Percentiles rank a stretch among this genome's conserved stretches.
Evolutionary conservation across 768 basidiomycete genomes (phyloP).

Genomic region (Boletus rufocinnamomeus): DNA sequence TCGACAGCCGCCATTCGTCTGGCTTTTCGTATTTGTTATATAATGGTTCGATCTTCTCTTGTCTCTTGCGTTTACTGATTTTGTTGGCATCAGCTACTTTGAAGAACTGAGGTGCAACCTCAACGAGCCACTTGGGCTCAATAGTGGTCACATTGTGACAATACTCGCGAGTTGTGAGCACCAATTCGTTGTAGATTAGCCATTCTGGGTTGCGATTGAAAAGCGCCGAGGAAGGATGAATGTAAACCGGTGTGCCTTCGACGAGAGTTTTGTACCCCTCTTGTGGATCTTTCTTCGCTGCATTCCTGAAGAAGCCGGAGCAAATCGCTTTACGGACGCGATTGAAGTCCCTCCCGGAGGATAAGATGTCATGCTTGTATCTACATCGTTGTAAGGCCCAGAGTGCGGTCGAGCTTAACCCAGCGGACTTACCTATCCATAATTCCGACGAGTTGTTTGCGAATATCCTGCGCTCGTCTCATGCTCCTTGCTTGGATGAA

Average conservation of each 20-base stretch:
- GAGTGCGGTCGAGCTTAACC: neutral
- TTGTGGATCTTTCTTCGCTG: conserved; percentile 97
- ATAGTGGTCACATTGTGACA: conserved; percentile 92
- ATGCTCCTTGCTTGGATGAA: conserved; percentile 98
- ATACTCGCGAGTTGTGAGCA: conserved; percentile 95
- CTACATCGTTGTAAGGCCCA: conserved; percentile 39
- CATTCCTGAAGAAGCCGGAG: conserved; percentile 96
- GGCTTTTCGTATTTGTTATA: conserved; percentile 95
- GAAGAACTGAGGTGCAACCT: conserved; percentile 98
- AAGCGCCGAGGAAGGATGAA: conserved; percentile 94
- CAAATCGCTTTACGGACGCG: conserved; percentile 93
- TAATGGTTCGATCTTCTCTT: conserved; percentile 96
- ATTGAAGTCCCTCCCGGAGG: conserved; percentile 91
- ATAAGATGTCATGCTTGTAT: conserved; percentile 96
- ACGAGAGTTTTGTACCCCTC: conserved; percentile 98
- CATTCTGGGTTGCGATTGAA: conserved; percentile 98
- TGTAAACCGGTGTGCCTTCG: conserved; percentile 98
- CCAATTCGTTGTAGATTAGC: conserved; percentile 93
- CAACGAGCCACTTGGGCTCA: conserved; percentile 98
- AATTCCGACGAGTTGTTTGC: conserved; percentile 96
- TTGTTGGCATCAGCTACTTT: conserved; percentile 97
- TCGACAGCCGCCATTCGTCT: conserved; percentile 93
- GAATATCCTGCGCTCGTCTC: conserved; percentile 95
- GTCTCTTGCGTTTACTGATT: conserved; percentile 93
- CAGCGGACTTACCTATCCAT: conserved; percentile 82